Evolutionary conservation across 495 filamentous ascomycete species (phyloP).

Genomic region (Viridothelium virens): DNA sequence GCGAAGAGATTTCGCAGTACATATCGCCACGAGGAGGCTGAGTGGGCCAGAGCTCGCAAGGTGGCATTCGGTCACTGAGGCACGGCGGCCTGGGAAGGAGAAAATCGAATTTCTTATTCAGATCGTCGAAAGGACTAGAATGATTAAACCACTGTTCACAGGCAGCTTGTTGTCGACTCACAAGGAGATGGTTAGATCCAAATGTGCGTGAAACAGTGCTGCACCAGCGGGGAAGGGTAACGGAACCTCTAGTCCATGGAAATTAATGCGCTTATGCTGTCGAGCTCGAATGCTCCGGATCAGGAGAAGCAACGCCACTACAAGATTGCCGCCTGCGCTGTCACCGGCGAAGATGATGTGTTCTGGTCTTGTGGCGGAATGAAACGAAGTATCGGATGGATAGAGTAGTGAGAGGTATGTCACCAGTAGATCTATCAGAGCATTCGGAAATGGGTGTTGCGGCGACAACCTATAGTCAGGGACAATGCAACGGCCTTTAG

Average conservation of each 20-base stretch:
- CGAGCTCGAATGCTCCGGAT: not conserved
- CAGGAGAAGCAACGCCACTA: conserved; percentile 2
- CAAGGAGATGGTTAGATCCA: too few species aligned
- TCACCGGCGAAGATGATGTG: conserved; percentile 17
- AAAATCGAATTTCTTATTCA: conserved; percentile 3
- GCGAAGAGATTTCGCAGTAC: conserved; percentile 17
- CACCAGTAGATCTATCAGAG: conserved; percentile 13
- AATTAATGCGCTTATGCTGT: not conserved
- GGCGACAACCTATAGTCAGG: conserved; percentile 16
- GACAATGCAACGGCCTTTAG: conserved; percentile 16
- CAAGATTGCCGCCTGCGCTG: conserved; percentile 11
- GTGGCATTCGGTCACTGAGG: conserved; percentile 8
- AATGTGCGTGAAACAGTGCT: not conserved
- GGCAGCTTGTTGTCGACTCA: too few species aligned
- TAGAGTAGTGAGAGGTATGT: conserved; percentile 19
- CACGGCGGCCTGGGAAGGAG: not conserved
- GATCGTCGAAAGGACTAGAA: not conserved
- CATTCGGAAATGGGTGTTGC: conserved; percentile 16
- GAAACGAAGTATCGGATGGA: conserved; percentile 10
- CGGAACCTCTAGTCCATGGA: conserved; percentile 11
- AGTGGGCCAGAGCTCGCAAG: conserved; percentile 21
- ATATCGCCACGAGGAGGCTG: conserved; percentile 22
- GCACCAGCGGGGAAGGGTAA: conserved; percentile 13
- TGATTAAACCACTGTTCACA: too few species aligned
- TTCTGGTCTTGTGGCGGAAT: not conserved